Evolutionary conservation across 495 filamentous ascomycete genomes (phyloP).

Genomic region (Tetracladium setigerum): DNA sequence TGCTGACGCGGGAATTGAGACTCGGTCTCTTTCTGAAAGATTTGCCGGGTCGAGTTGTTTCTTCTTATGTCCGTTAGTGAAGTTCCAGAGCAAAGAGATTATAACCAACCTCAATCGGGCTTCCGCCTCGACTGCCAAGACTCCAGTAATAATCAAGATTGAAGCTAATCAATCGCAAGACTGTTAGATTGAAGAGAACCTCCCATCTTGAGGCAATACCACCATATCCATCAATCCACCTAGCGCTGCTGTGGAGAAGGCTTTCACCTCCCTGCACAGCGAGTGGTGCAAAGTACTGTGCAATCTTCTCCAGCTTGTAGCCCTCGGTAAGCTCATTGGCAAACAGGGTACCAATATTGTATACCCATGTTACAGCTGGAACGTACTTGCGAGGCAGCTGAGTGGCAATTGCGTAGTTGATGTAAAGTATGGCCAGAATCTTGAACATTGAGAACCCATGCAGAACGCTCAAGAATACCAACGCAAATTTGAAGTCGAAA

Average conservation of each 20-base stretch:
- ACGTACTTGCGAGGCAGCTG: slow-evolving; percentile 57
- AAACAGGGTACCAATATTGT: slow-evolving; percentile 82
- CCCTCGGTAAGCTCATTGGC: slow-evolving; percentile 80
- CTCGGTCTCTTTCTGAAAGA: slow-evolving; percentile 80
- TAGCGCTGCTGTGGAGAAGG: slow-evolving; percentile 46
- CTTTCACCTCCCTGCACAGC: slow-evolving; percentile 25
- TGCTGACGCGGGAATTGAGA: slow-evolving; percentile 62
- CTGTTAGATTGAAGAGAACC: slow-evolving; percentile 94
- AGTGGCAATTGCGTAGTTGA: slow-evolving; percentile 76
- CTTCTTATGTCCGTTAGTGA: slow-evolving; percentile 80
- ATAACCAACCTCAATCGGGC: slow-evolving; percentile 69
- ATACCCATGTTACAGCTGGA: slow-evolving; percentile 79
- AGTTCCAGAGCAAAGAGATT: slow-evolving; percentile 2
- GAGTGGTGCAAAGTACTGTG: slow-evolving; percentile 37
- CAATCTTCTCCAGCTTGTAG: slow-evolving; percentile 61
- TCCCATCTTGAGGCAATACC: slow-evolving; percentile 87
- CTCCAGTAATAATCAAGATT: slow-evolving; percentile 98
- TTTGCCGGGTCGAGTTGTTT: slow-evolving; percentile 84
- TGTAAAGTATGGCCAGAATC: slow-evolving; percentile 65
- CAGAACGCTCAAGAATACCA: slow-evolving; percentile 67
- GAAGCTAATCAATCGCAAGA: slow-evolving; percentile 88
- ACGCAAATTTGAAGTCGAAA: slow-evolving; percentile 79
- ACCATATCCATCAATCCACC: slow-evolving; percentile 64
- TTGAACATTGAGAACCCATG: slow-evolving; percentile 85
- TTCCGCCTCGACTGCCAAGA: slow-evolving; percentile 52